A percentile compares a stretch with the other conserved stretches of the same genome.
These are phyloP conservation scores for Saturnispora dispora DNA, from an alignment of 805 yeast species.

Conservation along the genomic window DNA sequence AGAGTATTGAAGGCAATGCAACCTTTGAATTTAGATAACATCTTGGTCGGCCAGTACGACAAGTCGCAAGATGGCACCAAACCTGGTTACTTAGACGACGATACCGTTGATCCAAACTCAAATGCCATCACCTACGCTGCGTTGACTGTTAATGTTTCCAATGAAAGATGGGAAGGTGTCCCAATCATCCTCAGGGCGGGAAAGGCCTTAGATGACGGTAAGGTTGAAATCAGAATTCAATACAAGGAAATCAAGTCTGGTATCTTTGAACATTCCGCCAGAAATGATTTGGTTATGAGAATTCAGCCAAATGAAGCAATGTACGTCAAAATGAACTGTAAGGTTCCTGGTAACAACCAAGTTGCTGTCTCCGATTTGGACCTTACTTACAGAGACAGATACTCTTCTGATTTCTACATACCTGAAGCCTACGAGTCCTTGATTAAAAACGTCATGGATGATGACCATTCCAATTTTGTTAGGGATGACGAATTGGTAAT, in stretches of 20 bases:
- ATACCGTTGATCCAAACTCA: constrained; percentile 72
- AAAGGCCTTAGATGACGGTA: constrained; percentile 89
- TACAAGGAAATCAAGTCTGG: constrained; percentile 81
- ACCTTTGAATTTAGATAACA: constrained; percentile 53
- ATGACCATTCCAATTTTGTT: constrained; percentile 95
- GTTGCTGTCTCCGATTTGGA: constrained; percentile 86
- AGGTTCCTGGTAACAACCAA: constrained; percentile 83
- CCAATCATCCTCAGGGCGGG: constrained; percentile 96
- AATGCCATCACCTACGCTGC: constrained; percentile 93
- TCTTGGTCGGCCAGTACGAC: constrained; percentile 81
- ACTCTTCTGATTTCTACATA: constrained; percentile 72
- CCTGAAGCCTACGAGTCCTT: constrained; percentile 98
- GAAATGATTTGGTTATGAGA: constrained; percentile 90
- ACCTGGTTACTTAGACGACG: constrained; percentile 89
- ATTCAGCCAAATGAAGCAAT: constrained; percentile 94
- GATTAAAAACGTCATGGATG: constrained; percentile 80
- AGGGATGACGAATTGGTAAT: constrained; percentile 95
- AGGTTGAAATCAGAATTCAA: constrained; percentile 92
- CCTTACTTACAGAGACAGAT: constrained; percentile 73
- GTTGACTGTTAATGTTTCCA: constrained; percentile 62
- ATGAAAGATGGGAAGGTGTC: constrained; percentile 98
- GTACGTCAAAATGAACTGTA: constrained; percentile 86
- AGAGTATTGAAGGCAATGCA: constrained; percentile 78
- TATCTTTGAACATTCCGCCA: constrained; percentile 67
- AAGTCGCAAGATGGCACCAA: constrained; percentile 78